These are phyloP conservation scores for Knoxia roxburghii DNA, from an alignment of 257 asterid species.

Conservation along the genomic window DNA sequence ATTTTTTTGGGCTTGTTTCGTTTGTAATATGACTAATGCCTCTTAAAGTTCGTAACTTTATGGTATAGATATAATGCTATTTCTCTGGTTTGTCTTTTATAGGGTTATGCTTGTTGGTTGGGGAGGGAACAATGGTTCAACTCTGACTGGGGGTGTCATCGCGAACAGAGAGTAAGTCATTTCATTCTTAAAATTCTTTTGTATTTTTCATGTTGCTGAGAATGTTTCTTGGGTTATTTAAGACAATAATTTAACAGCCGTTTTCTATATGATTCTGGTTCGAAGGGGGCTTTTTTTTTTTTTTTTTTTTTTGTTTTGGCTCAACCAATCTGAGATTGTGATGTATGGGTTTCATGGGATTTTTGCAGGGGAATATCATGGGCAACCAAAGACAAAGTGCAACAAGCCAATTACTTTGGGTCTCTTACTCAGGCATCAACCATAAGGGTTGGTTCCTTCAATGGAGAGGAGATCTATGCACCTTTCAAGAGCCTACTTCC, in stretches of 20 bases:
- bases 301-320: neutral
- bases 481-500: conserved; percentile 97
- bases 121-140: conserved; percentile 99
- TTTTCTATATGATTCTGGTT: neutral
- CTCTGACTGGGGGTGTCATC: conserved; percentile 89
- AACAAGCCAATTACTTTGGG: conserved; percentile 90
- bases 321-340: conserved; percentile 8
- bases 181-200: neutral
- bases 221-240: conserved; percentile 2
- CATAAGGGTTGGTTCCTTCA: conserved; percentile 84
- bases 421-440: conserved; percentile 92
- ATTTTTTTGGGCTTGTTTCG: neutral
- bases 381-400: conserved; percentile 95
- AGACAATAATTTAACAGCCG: neutral
- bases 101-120: conserved; percentile 99
- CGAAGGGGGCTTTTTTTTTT: neutral
- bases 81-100: conserved; percentile 15
- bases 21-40: neutral
- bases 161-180: conserved; percentile 83
- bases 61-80: neutral
- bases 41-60: conserved; percentile 1
- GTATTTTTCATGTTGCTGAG: neutral
- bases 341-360: conserved; percentile 17
- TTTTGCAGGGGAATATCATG: conserved; percentile 87
- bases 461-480: conserved; percentile 96